Evolutionary conservation across 208 protist genomes (phyloP), one percentile per base, ranked within the genome.

Genomic region (Zelonia costaricensis): DNA sequence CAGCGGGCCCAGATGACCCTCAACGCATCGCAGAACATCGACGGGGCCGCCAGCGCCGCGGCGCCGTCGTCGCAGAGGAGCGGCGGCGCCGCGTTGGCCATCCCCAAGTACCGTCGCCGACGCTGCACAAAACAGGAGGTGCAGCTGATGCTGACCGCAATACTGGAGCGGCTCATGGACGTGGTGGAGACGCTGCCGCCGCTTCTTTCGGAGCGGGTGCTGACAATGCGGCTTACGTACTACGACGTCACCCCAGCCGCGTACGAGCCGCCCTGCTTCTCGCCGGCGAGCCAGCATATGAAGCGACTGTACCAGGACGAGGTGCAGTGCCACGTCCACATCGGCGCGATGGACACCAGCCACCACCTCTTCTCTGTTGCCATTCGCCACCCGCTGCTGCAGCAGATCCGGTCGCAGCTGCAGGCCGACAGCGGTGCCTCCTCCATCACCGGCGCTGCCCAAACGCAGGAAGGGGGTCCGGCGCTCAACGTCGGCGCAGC

Each of bases 261-360:
- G n/a, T 94, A 94, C 61, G 80, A 94, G 53, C 88, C 88, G 13
- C 84, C 88, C 2, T 86, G 68, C 49, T 94, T 91, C 64, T 58
- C 75, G 9, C 80, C 73, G 5, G 88, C 85, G 5, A 94, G 74
- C 31, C 48, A 53, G n/a, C 75, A 62, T 43, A 82, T 92, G 69
- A 44, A 48, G 13, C 53, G 56, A 16, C 52, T 90, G 12, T 86
- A 92, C 72, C 55, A 62, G 28, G 61, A 88, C 15, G 80, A 88
- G 58, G 52, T 85, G 39, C 59, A 70, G 35, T 45, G 73, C 20
- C 80, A 76, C 35, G 73, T 80, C 4, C 48, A 64, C 60, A 74
- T 91, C 40, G 83, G 81, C 15, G 49, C 63, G 7, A 72, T 91
- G 64, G 79, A 90, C 54, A 86, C 88, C 0, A 80, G 80, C 38